Conservation (phyloP, 371 early-diverging fungal species). For the Mortierella sp. region DNA sequence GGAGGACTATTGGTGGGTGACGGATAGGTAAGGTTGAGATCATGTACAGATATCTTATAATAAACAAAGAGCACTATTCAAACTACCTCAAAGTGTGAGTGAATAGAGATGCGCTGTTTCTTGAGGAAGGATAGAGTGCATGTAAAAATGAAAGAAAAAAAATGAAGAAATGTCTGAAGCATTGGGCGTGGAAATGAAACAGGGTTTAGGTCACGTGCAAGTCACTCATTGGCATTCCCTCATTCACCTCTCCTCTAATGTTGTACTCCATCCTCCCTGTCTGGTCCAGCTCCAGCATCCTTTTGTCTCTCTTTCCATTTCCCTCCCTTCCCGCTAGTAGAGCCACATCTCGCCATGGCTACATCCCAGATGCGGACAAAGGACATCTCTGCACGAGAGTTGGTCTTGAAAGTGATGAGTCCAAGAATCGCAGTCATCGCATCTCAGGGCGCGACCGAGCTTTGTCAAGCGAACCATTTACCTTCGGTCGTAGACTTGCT, state of each 20-base stretch:
- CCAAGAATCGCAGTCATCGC: conserved; percentile 84
- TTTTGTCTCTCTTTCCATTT: not conserved
- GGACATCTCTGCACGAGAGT: conserved; percentile 62
- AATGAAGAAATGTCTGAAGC: too few species aligned
- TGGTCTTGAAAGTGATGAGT: conserved; percentile 72
- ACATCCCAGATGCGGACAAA: conserved; percentile 28
- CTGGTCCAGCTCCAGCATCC: conserved; percentile 2
- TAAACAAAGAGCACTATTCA: not conserved
- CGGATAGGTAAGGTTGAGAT: not conserved
- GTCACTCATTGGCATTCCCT: not conserved
- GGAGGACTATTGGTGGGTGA: not conserved
- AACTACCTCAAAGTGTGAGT: too few species aligned
- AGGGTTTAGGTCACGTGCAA: not conserved
- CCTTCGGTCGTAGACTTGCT: conserved; percentile 80
- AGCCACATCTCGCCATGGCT: conserved; percentile 10
- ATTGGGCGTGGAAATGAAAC: not conserved
- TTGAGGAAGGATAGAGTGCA: too few species aligned
- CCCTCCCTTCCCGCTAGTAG: not conserved
- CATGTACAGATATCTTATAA: not conserved
- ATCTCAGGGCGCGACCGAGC: conserved; percentile 78
- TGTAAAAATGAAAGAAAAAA: too few species aligned
- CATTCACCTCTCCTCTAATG: not conserved
- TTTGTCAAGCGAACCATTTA: conserved; percentile 77
- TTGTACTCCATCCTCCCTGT: not conserved
- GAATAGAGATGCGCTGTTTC: too few species aligned